Evolutionary conservation across 140 eudicot species (phyloP).

Genomic region (Flaveria floridana): DNA sequence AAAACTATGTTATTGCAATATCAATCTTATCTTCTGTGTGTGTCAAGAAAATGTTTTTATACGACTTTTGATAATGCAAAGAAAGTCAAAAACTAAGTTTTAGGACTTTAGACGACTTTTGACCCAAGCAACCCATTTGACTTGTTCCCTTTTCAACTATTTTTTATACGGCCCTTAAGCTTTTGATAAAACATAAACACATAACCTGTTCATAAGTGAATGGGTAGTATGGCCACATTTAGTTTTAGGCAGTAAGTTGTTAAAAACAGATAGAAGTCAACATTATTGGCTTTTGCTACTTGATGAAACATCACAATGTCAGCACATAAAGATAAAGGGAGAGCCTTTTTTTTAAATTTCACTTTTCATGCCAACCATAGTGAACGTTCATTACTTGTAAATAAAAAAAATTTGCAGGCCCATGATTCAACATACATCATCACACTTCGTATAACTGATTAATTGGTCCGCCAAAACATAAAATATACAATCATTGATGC

Average conservation of each 20-base stretch:
- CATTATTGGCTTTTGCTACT: not conserved
- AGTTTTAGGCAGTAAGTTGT: too few relatives aligned
- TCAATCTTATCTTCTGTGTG: not conserved
- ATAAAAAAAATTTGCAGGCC: not conserved
- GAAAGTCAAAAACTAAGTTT: too few relatives aligned
- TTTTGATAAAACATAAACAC: too few relatives aligned
- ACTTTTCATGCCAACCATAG: not conserved
- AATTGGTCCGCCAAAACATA: not conserved
- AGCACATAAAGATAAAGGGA: not conserved
- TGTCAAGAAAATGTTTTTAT: not conserved
- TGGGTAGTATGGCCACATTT: too few relatives aligned
- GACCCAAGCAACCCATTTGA: too few relatives aligned
- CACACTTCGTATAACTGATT: not conserved
- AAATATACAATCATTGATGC: not conserved
- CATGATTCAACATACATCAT: not conserved
- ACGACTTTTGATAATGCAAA: too few relatives aligned
- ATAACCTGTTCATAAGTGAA: too few relatives aligned
- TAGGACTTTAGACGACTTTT: not conserved
- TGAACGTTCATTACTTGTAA: not conserved
- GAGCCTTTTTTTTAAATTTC: not conserved
- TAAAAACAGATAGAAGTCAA: not conserved
- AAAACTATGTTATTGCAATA: not conserved
- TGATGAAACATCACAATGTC: constrained; percentile 10
- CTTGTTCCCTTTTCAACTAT: too few relatives aligned
- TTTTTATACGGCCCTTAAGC: too few relatives aligned